A percentile compares a stretch with the other conserved stretches of the same genome.
Conservation (phyloP, 345 rosid genomes). For the Eucalyptus erythrocorys region DNA sequence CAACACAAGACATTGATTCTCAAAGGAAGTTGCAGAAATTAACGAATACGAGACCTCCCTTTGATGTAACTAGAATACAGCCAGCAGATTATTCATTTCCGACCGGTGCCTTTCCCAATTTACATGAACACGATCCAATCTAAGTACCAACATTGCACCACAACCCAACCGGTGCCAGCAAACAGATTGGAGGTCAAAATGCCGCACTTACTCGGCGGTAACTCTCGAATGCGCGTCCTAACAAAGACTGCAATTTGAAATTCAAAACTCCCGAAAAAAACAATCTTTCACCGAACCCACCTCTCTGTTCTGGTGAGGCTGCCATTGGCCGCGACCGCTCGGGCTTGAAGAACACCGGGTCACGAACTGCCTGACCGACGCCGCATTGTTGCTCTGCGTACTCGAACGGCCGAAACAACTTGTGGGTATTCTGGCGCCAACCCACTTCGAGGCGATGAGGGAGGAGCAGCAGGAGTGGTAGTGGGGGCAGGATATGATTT, state of each 20-base stretch:
- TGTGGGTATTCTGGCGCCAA: slow-evolving; percentile 11
- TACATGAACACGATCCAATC: neutral
- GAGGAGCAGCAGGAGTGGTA: slow-evolving; percentile 5
- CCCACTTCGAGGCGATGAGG: slow-evolving; percentile 16
- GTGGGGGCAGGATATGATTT: slow-evolving; percentile 26
- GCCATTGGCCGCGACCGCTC: slow-evolving; percentile 6
- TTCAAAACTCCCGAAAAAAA: neutral
- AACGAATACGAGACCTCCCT: neutral
- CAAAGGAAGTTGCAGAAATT: neutral
- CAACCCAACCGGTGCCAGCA: neutral
- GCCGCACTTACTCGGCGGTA: neutral
- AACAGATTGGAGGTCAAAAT: neutral
- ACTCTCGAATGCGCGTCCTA: neutral
- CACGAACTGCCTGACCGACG: slow-evolving; percentile 1
- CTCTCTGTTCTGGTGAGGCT: slow-evolving; percentile 9
- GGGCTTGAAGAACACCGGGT: slow-evolving; percentile 18
- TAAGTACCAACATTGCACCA: neutral
- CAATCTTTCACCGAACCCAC: slow-evolving; percentile 5
- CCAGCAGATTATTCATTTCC: neutral
- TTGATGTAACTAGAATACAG: neutral
- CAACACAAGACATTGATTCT: neutral
- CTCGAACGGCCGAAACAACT: slow-evolving; percentile 1
- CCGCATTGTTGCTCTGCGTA: slow-evolving; percentile 2
- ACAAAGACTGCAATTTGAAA: neutral
- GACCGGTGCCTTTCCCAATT: neutral